Evolutionary conservation across 1,139 yeast species (phyloP).

Genomic region (Diutina sp.): DNA sequence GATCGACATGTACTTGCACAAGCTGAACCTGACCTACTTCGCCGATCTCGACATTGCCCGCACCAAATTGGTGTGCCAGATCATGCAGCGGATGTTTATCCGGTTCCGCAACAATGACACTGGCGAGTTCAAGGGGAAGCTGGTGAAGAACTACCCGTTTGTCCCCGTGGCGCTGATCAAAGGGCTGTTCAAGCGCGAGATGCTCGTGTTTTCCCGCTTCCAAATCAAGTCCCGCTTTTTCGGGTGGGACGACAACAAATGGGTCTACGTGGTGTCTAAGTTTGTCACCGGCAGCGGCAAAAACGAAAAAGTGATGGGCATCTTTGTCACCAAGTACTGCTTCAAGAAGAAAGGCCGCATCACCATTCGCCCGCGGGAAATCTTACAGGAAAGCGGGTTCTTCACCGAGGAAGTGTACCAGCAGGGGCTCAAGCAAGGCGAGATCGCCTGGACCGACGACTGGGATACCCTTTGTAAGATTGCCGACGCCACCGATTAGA

Average conservation of each 20-base stretch:
- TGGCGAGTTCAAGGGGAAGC: constrained; percentile 15
- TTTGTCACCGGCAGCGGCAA: constrained; percentile 33
- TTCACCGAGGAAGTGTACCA: constrained; percentile 33
- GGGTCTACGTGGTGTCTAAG: constrained; percentile 64
- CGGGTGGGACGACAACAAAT: constrained; percentile 72
- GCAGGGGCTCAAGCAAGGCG: not conserved
- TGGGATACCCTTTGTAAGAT: not conserved
- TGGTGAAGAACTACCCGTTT: constrained; percentile 38
- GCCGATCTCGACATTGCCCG: constrained; percentile 77
- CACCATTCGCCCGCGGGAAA: constrained; percentile 56
- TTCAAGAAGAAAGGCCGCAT: constrained; percentile 56
- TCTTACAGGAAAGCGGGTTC: constrained; percentile 43
- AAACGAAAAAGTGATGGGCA: constrained; percentile 18
- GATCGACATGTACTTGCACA: constrained; percentile 77
- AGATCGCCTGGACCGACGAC: not conserved
- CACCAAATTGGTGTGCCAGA: constrained; percentile 41
- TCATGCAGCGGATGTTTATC: constrained; percentile 28
- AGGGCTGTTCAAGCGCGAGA: constrained; percentile 58
- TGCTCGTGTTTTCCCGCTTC: constrained; percentile 52
- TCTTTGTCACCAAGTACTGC: constrained; percentile 68
- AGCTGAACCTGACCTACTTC: constrained; percentile 77
- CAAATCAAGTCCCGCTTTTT: constrained; percentile 44
- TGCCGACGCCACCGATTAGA: not conserved
- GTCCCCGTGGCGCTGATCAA: constrained; percentile 70
- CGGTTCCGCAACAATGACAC: constrained; percentile 22